Conservation (phyloP, 1,139 yeast species). For the Lipomyces yarrowii region DNA sequence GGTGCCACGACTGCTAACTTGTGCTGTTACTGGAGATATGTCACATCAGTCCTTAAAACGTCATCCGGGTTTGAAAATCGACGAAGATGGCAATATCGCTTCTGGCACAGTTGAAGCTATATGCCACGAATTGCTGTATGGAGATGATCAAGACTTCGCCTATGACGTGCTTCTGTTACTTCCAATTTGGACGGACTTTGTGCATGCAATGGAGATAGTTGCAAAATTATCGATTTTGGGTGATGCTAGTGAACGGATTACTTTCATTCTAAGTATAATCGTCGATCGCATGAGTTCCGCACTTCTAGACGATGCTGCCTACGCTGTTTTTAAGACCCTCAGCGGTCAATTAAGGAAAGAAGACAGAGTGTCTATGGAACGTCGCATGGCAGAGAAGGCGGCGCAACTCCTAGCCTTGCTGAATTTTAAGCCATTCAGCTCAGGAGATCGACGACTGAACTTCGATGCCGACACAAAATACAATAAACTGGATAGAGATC, state of each 20-base stretch:
- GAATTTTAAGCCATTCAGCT: not conserved
- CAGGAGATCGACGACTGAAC: too few relatives aligned
- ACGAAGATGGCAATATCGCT: conserved; percentile 38
- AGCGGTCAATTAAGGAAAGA: conserved; percentile 10
- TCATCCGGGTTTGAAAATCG: conserved; percentile 71
- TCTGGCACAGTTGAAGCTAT: conserved; percentile 60
- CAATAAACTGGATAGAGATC: not conserved
- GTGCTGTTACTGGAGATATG: conserved; percentile 35
- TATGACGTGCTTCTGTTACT: conserved; percentile 56
- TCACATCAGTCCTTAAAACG: conserved; percentile 40
- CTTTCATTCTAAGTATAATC: conserved; percentile 39
- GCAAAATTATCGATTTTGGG: conserved; percentile 47
- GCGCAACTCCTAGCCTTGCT: conserved; percentile 5
- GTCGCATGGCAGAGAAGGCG: conserved; percentile 2
- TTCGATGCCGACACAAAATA: not conserved
- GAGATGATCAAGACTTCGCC: conserved; percentile 47
- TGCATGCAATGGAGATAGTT: conserved; percentile 53
- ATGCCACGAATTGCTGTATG: conserved; percentile 71
- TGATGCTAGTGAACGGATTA: conserved; percentile 31
- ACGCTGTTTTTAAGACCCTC: conserved; percentile 14
- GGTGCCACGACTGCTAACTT: not conserved
- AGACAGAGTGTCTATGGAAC: conserved; percentile 2
- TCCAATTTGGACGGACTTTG: conserved; percentile 68
- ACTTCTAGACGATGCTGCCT: conserved; percentile 26
- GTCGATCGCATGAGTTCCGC: conserved; percentile 47